Base-by-base conservation (phyloP, 1,139 yeast genomes). In the Lodderomyces pseudojiufengensis region DNA sequence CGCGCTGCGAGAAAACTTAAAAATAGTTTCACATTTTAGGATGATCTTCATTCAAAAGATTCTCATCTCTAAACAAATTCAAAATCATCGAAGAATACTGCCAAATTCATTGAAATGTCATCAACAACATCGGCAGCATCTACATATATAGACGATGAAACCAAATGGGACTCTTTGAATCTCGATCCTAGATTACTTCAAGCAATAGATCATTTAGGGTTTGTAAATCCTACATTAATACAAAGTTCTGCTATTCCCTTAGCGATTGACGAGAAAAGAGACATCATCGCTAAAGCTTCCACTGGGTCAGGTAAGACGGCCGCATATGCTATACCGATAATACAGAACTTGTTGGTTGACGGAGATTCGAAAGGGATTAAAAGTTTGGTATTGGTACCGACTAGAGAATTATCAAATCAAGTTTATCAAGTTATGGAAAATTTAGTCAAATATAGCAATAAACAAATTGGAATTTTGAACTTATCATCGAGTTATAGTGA, bases 291-390 rank as follows among this genome's bases (percentile, higher is more conserved):
- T 22, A 78, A 84, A 51, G 95, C 96, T 12, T 78, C 84, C 27
- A 87, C 96, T 2, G 96, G 96, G 6, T 83, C 95, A 3, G 96
- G 96, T 46, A 87, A 87, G 57, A 87, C 96, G 0, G 84, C 84
- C 15, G 95, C 95, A 1, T 87, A 86, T 54, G 59, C 80, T 44
- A 72, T 87, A 32, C 96, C 96, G 4, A 80, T 87, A 12, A 59
- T 87, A 26, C 88, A 87, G 53, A 70, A 73, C 32, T 71, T 87
- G 33, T 64, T 87, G 39, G 32, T 23, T 10, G 54, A 52, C 27
- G 54, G n/a, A n/a, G n/a, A 55, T 23, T 47, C 61, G 48, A 55
- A 61, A 4, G 39, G 41, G 4, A 58, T 74, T 58, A 49, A 70
- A 42, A 76, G 83, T 36, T 70, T 87, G 30, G 71, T 87, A 25